Percentiles rank a stretch among this genome's conserved stretches.
Conservation (phyloP, 2,329 filamentous ascomycete species). For the Pseudopyrenochaeta lycopersici region DNA sequence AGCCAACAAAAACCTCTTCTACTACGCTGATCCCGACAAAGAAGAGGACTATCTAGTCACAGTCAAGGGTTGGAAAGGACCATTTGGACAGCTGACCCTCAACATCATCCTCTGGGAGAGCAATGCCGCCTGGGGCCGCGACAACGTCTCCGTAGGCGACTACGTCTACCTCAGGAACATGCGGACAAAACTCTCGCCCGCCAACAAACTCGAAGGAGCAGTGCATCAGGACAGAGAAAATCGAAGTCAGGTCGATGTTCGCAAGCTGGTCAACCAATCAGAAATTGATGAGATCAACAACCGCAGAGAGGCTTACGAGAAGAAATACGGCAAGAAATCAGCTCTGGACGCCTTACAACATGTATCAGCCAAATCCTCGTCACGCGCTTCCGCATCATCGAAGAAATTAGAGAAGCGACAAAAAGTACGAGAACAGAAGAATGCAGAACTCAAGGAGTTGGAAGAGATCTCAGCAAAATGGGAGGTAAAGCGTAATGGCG, state of each 20-base stretch:
- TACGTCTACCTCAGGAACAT: constrained; percentile 77
- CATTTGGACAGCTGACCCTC: constrained; percentile 75
- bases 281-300: constrained; percentile 50
- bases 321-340: constrained; percentile 18
- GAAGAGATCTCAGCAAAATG: constrained; percentile 24
- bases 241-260: constrained; percentile 67
- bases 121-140: constrained; percentile 68
- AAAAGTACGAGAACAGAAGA: constrained; percentile 47
- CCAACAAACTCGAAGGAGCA: constrained; percentile 72
- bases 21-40: constrained; percentile 56
- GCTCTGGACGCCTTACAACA: constrained; percentile 22
- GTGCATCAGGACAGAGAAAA: constrained; percentile 69
- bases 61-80: constrained; percentile 72
- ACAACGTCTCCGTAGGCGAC: constrained; percentile 65
- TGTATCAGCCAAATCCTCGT: constrained; percentile 27
- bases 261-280: constrained; percentile 21
- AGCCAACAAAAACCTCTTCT: constrained; percentile 68
- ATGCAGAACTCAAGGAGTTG: constrained; percentile 37
- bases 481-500: constrained; percentile 18
- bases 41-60: constrained; percentile 26
- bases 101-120: constrained; percentile 75
- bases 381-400: constrained; percentile 19
- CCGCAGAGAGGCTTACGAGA: constrained; percentile 72
- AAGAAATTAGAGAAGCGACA: constrained; percentile 50
- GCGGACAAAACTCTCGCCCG: constrained; percentile 67